Evolutionary conservation across 2,329 filamentous ascomycete species (phyloP), one percentile per base, ranked within the genome.

Genomic region (Geosmithia flava): DNA sequence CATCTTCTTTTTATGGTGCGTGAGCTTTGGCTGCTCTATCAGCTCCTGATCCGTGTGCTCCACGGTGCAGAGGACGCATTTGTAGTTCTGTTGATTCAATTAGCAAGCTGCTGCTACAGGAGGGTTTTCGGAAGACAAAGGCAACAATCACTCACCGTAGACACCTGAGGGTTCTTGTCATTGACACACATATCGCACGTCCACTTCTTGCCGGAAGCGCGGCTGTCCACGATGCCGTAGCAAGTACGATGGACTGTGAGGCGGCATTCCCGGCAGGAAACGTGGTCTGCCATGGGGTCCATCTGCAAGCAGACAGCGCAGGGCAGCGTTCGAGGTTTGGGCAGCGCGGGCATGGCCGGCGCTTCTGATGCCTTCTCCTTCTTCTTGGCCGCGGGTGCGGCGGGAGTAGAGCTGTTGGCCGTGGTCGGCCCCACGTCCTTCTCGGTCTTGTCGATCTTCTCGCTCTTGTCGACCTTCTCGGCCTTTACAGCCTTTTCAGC

Each of bases 151-250:
- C 81, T 74, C 73, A 86, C 84, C 50, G 94, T 91, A n/a, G 93
- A 96, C 43, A 95, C 83, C 54, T 87, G 82, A 5, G 91, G 89
- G 58, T 84, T 91, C 62, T 89, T 88, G 61, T 98, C 93, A 59
- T 98, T 98, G 39, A 81, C 74, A 65, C 93, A 98, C 78, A 90
- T 95, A 65, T 97, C 93, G 64, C 93, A 98, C 41, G 84, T 79
- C 93, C 93, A 98, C 65, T 95, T 95, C 65, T 95, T 95, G 43
- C 75, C 77, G 30, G 80, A 75, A 48, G 74, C 75, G 42, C 86
- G 79, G 49, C 83, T 80, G 44, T 83, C 80, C 40, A 77, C 54
- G 30, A 97, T 75, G n/a, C 93, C 93, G 60, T 97, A 98, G 66
- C 93, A 98, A 52, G 81, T 80, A 48, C 86, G 84, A 64, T 98